Evolutionary conservation across 371 early-diverging fungal species (phyloP), one percentile per base, ranked within the genome.

Genomic region (Mortierella sp.): DNA sequence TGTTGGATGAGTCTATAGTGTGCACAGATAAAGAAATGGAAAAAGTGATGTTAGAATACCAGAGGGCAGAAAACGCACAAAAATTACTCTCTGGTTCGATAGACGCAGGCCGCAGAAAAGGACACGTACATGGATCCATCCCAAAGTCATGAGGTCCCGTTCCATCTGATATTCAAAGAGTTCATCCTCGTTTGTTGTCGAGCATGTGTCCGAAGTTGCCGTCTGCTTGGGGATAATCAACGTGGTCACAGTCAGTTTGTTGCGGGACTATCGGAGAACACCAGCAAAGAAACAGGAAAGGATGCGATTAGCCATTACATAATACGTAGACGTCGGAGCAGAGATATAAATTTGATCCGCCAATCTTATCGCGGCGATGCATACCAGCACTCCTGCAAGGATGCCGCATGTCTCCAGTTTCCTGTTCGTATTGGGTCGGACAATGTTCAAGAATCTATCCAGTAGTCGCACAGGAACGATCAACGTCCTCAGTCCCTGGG

Each of bases 351-450:
- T 48, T 40, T 34, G 50, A 51, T 69, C 21, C 50, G 24, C 51
- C 8, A 37, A 67, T 67, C 11, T 61, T 4, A 24, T 75, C 3
- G n/a, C 6, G 14, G 0, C 28, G 10, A 46, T 28, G 28, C 78
- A 77, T 91, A 94, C 93, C 78, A 97, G 78, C 55, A 78, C 91
- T 50, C 98, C 98, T 75, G 94, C 95, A 19, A 98, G 88, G 16
- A 98, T 93, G 5, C 96, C 98, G 88, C 98, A 97, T 5, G 98
- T 98, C 78, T 98, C 98, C 46, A 98, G 86, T 80, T 97, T 97
- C 26, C 89, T 90, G 9, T 74, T 74, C 0, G 98, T 98, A 85
- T 98, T 97, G 9, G 79, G 70, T 16, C 88, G 85, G 1, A 98
- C 98, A 71, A 96, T 91, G n/a, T 89, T 87, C 43, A 96, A 78